Percentiles rank a stretch among this genome's conserved stretches.
phyloP scores from a whole-genome alignment of 2,329 filamentous ascomycete genomes.

The Gnomoniopsis smithogilvyi region DNA sequence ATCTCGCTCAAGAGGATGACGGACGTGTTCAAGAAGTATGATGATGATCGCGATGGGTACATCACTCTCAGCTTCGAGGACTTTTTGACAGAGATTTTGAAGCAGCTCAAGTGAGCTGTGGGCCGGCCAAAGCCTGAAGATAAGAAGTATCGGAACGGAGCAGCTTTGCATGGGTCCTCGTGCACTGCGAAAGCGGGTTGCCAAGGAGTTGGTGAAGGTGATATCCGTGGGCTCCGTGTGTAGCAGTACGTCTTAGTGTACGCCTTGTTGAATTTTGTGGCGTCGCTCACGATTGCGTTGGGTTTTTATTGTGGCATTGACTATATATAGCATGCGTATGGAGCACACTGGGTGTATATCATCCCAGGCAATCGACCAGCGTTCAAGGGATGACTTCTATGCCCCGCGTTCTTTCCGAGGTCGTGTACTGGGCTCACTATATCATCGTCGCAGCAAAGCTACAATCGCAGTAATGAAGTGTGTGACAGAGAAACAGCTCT shows the following conservation, averaged over 20 bases:
- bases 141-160: not conserved
- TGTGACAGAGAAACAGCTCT: no score
- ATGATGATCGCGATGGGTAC: conserved; percentile 93
- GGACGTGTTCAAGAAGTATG: conserved; percentile 98
- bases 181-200: not conserved
- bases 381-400: not conserved
- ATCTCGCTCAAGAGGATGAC: conserved; percentile 98
- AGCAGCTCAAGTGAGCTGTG: conserved; percentile 51
- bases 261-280: not conserved
- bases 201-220: not conserved
- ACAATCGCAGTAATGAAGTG: no score
- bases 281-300: not conserved
- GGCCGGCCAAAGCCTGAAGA: not conserved
- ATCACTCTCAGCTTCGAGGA: conserved; percentile 81
- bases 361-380: not conserved
- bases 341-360: not conserved
- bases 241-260: not conserved
- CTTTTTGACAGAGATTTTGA: conserved; percentile 67
- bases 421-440: not conserved
- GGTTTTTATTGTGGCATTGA: not conserved
- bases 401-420: not conserved
- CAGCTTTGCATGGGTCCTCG: not conserved
- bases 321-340: not conserved
- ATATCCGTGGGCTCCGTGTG: not conserved
- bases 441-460: no score